These are phyloP conservation scores for Calonectria leucothoes DNA, from an alignment of 2,329 filamentous ascomycete species.

Conservation along the genomic window DNA sequence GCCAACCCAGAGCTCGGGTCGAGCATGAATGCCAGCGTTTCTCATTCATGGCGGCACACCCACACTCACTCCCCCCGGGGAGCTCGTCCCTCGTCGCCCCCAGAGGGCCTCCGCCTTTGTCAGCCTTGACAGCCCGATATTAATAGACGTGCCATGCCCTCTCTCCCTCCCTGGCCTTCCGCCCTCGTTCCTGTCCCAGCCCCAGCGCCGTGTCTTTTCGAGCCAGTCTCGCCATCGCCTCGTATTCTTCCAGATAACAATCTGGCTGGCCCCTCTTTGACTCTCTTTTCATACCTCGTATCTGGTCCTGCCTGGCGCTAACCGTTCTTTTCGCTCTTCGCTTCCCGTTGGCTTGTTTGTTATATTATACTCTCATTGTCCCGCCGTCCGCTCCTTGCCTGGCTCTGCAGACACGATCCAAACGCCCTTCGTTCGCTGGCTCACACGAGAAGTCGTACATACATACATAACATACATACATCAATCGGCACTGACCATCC, in stretches of 20 bases:
- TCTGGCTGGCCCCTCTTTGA: slow-evolving; percentile 14
- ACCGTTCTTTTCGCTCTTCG: slow-evolving; percentile 2
- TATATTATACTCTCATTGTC: slow-evolving; percentile 16
- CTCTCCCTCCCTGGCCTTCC: not conserved
- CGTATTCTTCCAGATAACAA: slow-evolving; percentile 14
- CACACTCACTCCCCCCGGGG: not conserved
- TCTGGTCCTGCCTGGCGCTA: slow-evolving; percentile 10
- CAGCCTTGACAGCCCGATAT: slow-evolving; percentile 7
- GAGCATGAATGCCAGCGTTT: slow-evolving; percentile 2
- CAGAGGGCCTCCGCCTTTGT: not conserved
- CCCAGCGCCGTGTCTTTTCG: slow-evolving; percentile 2
- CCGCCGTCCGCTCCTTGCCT: not conserved
- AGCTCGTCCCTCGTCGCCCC: not conserved
- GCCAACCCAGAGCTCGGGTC: not conserved
- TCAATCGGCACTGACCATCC: not conserved
- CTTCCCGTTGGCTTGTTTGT: not conserved
- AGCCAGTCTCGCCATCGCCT: slow-evolving; percentile 12
- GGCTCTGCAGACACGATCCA: not conserved
- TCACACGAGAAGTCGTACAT: not conserved
- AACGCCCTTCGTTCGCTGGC: not conserved
- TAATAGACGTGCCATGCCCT: slow-evolving; percentile 14
- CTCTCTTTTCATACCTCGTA: slow-evolving; percentile 9
- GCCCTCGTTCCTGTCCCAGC: not conserved
- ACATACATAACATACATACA: not conserved
- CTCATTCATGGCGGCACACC: slow-evolving; percentile 11